These are phyloP conservation scores for Chaetomium olivaceum DNA, from an alignment of 2,329 filamentous ascomycete species.

Conservation along the genomic window DNA sequence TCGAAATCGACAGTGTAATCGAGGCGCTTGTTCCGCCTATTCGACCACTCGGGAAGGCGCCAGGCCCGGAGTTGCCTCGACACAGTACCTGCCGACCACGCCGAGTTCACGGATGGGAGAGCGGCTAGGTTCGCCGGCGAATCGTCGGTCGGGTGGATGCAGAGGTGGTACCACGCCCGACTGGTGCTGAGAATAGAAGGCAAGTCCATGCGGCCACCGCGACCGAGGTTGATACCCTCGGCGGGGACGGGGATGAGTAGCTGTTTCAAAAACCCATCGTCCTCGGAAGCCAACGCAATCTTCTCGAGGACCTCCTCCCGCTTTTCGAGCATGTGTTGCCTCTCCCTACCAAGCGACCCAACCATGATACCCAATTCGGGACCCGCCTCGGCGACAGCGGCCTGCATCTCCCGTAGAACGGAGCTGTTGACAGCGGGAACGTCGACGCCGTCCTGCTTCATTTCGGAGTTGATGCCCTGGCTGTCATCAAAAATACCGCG, in stretches of 20 bases:
- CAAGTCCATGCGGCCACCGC: constrained; percentile 76
- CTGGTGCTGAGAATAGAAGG: constrained; percentile 74
- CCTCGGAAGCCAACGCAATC: constrained; percentile 76
- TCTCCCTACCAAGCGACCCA: constrained; percentile 67
- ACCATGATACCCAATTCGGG: constrained; percentile 76
- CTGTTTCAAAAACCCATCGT: constrained; percentile 78
- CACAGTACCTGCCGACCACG: constrained; percentile 90
- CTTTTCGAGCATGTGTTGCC: constrained; percentile 77
- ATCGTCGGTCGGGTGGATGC: constrained; percentile 88
- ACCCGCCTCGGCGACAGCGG: constrained; percentile 73
- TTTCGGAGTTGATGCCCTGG: constrained; percentile 92
- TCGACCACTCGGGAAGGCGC: constrained; percentile 95
- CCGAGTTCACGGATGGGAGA: constrained; percentile 69
- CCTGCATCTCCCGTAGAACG: constrained; percentile 82
- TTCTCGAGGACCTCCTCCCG: constrained; percentile 84
- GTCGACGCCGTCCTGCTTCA: constrained; percentile 93
- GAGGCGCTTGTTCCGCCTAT: constrained; percentile 83
- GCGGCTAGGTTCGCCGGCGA: constrained; percentile 72
- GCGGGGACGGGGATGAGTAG: constrained; percentile 77
- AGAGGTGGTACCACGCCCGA: constrained; percentile 92
- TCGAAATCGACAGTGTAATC: constrained; percentile 98
- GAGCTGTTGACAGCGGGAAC: constrained; percentile 73
- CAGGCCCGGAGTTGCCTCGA: constrained; percentile 91
- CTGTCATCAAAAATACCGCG: constrained; percentile 89
- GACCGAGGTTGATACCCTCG: constrained; percentile 79